Evolutionary conservation across 139 green algal species (phyloP).

Genomic region (Dunaliella primolecta): DNA sequence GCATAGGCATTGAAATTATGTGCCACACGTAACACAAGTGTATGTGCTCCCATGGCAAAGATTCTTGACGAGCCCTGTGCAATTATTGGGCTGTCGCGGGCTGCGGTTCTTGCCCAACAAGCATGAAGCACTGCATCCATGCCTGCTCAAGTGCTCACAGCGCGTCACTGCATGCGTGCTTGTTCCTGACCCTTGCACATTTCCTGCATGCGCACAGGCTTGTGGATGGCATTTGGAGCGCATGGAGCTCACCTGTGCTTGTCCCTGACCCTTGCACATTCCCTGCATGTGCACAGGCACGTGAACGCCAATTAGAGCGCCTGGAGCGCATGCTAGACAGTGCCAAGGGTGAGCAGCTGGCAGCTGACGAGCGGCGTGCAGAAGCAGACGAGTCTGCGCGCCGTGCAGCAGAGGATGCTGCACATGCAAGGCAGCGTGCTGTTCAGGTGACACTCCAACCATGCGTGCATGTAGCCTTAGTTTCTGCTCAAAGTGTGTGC

Average conservation of each 20-base stretch:
- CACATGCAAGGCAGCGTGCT: neutral
- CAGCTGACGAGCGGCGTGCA: neutral
- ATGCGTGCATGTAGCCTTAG: too few relatives aligned
- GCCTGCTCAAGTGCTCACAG: too few relatives aligned
- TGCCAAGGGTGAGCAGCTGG: conserved; percentile 16
- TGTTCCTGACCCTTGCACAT: too few relatives aligned
- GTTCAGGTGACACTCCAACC: conserved; percentile 14
- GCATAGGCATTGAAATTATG: too few relatives aligned
- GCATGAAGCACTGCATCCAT: too few relatives aligned
- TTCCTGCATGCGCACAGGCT: neutral
- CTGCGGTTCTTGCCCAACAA: too few relatives aligned
- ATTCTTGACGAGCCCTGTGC: too few relatives aligned
- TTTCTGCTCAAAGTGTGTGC: neutral
- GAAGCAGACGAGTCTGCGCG: neutral
- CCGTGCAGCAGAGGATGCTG: conserved; percentile 18
- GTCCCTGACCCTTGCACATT: too few relatives aligned
- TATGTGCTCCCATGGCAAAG: too few relatives aligned
- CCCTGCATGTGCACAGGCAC: neutral
- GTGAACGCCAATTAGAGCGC: conserved; percentile 30
- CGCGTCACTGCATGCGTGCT: too few relatives aligned
- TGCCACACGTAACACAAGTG: too few relatives aligned
- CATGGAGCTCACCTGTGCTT: conserved; percentile 15
- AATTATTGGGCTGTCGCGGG: too few relatives aligned
- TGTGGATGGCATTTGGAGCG: conserved; percentile 30
- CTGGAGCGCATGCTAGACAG: conserved; percentile 17